Evolutionary conservation across 768 basidiomycete genomes (phyloP), one percentile per base, ranked within the genome.

Genomic region (Russula abietina): DNA sequence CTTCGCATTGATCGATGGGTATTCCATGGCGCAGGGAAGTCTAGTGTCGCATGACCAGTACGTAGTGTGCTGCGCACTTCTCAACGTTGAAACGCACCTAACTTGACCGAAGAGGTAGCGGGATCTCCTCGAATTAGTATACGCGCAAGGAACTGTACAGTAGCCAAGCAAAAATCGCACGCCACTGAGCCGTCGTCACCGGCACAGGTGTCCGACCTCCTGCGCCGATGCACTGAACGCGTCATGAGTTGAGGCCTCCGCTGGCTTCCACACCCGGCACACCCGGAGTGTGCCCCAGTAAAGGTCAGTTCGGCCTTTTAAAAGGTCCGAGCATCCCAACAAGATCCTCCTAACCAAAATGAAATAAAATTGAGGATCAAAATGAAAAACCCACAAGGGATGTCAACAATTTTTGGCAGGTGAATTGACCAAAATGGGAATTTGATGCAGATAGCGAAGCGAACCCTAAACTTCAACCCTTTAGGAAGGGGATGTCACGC

Each of bases 401-500:
- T n/a, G n/a, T n/a, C n/a, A n/a, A n/a, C n/a, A n/a, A n/a, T 46
- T n/a, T 46, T 12, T 46, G 45, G 45, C 45, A 46, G 45, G 45
- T 46, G 45, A 46, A 46, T 46, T 46, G 45, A 46, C 10, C 22
- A 22, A 46, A 46, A 46, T 22, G 45, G 45, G 45, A 11, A 12
- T 22, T n/a, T 10, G 45, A 43, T 43, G 19, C n/a, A 22, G n/a
- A n/a, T n/a, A n/a, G n/a, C n/a, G n/a, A n/a, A n/a, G 43, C 43
- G 43, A 45, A 45, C 10, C 14, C 38, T 39, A 39, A 39, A 39
- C 38, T 17, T 39, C 22, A 46, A 46, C 45, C 11, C 0, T 22
- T 46, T 46, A 46, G 17, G 55, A 41, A 32, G n/a, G n/a, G n/a
- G 28, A 45, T n/a, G 55, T 57, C 55, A 57, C 55, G 38, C 24